Evolutionary conservation across 164 flowering plant genomes (phyloP).

Genomic region (Annona squamosa): DNA sequence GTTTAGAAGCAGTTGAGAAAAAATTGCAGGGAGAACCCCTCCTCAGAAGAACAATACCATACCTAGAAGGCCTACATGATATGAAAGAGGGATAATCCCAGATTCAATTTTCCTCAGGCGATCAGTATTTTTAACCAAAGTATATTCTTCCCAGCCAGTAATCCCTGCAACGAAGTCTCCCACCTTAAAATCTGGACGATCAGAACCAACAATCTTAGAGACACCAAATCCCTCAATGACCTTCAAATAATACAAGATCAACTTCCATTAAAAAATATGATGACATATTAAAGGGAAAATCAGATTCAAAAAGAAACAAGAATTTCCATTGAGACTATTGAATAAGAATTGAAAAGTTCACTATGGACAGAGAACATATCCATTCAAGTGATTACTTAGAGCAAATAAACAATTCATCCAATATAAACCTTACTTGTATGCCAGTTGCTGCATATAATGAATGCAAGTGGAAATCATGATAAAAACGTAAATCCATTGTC

Average conservation of each 20-base stretch:
- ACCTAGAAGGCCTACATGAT: slow-evolving; percentile 77
- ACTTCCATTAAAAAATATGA: background rate
- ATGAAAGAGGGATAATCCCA: slow-evolving; percentile 59
- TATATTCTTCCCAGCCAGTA: slow-evolving; percentile 87
- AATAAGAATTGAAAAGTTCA: background rate
- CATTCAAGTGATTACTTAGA: background rate
- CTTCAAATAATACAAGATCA: slow-evolving; percentile 27
- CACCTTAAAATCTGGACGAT: slow-evolving; percentile 43
- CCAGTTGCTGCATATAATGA: background rate
- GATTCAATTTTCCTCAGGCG: slow-evolving; percentile 49
- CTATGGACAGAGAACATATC: background rate
- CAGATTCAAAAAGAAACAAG: background rate
- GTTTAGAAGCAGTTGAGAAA: background rate
- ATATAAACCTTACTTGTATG: no score
- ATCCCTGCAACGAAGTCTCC: slow-evolving; percentile 61
- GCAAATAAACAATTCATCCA: background rate
- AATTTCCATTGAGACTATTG: background rate
- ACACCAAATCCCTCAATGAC: slow-evolving; percentile 76
- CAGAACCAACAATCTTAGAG: slow-evolving; percentile 60
- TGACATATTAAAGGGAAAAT: background rate
- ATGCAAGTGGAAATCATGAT: background rate
- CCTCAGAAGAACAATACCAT: slow-evolving; percentile 10
- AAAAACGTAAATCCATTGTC: no score
- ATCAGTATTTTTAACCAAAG: slow-evolving; percentile 28
- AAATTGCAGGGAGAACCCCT: background rate